Evolutionary conservation across 2,329 filamentous ascomycete genomes (phyloP), one percentile per base, ranked within the genome.

Genomic region (Phyllachora maydis): DNA sequence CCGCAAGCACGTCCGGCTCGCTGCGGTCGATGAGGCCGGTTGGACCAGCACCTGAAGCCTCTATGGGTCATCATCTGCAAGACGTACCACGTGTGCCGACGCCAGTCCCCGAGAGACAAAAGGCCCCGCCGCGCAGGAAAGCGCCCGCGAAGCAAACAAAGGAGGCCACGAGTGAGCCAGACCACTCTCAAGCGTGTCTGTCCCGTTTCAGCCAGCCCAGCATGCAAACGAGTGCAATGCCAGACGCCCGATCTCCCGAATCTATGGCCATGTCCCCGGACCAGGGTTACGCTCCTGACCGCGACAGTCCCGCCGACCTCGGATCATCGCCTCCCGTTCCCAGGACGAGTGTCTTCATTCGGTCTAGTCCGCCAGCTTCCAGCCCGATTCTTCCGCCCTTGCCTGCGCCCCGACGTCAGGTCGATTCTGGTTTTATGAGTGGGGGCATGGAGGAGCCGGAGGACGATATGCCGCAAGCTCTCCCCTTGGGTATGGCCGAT

Each of bases 321-420:
- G 76, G 76, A 2, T 95, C 88, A 0, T 95, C 85, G 4, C 85
- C 85, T 9, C 88, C 88, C 1, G 59, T 90, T 2, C 68, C 82
- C 31, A 62, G 66, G 32, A 61, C 61, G 18, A 54, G 57, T 15
- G 47, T 56, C 20, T 68, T 56, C 33, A 50, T 59, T 15, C 54
- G 43, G 23, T 65, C 62, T 2, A 69, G 65, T 28, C 70, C 74
- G 4, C 65, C 67, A 14, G 66, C 72, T 14, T 92, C 83, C 3
- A 95, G 85, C 40, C 88, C 85, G 3, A 60, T 68, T 20, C 56
- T 82, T 23, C 67, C 67, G 6, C 63, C 65, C 0, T 69, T 72
- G 54, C 61, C 54, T 0, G 50, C 59, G 24, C 59, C n/a, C n/a
- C n/a, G n/a, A n/a, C n/a, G 60, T 4, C 56, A 71, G 32, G 56